Evolutionary conservation across 2,329 filamentous ascomycete genomes (phyloP).

Genomic region (Sarocladium oryzae): DNA sequence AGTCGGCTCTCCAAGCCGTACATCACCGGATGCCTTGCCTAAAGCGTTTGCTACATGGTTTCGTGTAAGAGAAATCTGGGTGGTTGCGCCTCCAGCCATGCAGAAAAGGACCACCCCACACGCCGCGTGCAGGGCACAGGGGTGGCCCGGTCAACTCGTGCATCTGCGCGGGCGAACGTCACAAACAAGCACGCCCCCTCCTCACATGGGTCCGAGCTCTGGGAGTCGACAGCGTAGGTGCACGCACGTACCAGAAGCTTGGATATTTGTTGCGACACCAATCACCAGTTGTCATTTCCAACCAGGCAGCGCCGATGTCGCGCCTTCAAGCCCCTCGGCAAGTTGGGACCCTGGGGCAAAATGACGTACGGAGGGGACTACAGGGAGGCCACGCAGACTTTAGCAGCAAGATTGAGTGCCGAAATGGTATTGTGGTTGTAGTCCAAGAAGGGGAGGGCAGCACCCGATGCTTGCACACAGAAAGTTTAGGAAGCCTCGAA

Average conservation of each 20-base stretch:
- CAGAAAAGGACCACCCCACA: slow-evolving; percentile 18
- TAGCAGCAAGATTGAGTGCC: no score
- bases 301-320: slow-evolving; percentile 25
- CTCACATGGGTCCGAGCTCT: slow-evolving; percentile 4
- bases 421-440: not conserved
- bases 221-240: not conserved
- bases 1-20: not conserved
- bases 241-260: slow-evolving; percentile 7
- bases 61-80: slow-evolving; percentile 30
- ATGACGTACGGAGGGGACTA: slow-evolving; percentile 20
- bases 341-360: slow-evolving; percentile 15
- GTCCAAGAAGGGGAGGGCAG: not conserved
- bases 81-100: slow-evolving; percentile 4
- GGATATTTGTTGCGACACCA: slow-evolving; percentile 19
- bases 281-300: slow-evolving; percentile 24
- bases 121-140: slow-evolving; percentile 9
- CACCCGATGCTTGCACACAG: no score
- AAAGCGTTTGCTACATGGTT: slow-evolving; percentile 11
- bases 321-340: slow-evolving; percentile 17
- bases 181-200: slow-evolving; percentile 11
- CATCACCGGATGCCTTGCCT: not conserved
- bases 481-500: no score
- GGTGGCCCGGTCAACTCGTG: slow-evolving; percentile 5
- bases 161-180: slow-evolving; percentile 3
- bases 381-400: not conserved